Base-by-base conservation (phyloP, 805 yeast genomes). In the Candida boleticola region DNA sequence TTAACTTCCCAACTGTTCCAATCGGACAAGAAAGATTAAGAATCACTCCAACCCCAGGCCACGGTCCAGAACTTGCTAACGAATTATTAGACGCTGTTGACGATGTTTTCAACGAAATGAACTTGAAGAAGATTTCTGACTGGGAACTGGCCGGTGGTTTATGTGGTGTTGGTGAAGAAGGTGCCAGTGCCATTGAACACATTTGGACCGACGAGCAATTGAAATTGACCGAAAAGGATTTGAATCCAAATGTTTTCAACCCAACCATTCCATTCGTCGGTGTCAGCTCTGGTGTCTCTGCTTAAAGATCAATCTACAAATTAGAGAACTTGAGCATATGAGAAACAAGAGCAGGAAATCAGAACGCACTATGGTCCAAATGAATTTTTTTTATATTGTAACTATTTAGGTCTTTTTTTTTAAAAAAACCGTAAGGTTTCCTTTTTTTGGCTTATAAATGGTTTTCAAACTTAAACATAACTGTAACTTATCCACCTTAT, bases 41-140 rank as follows among this genome's bases (percentile, higher is more conserved):
- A 69, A 82, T 93, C 60, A 93, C 99, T n/a, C 98, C 99, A 42
- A 90, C 99, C 32, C 99, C 99, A 29, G 97, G 97, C 41, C 99
- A 93, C 63, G 78, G 81, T 16, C 74, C 80, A 44, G 86, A 83
- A 43, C 73, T 88, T 38, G 76, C 92, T 40, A 88, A 89, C 60
- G 75, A 80, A 50, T 76, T 93, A 53, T 74, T 93, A 41, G 78
- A 69, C 9, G 89, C 97, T 10, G 73, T 93, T 37, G 96, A 89
- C 53, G 77, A 79, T 36, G 88, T 90, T 19, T 93, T 92, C 72
- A 73, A 71, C 32, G 84, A 83, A 49, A 74, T 93, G 63, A 75
- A 73, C 46, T 77, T 92, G 61, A 82, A 83, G 63, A 82, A 93
- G 60, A 81, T 83, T 37, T 58, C 71, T 37, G 92, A 87, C 57